These are phyloP conservation scores for Triticum monococcum DNA, from an alignment of 176 grass and related monocot species.

Conservation along the genomic window DNA sequence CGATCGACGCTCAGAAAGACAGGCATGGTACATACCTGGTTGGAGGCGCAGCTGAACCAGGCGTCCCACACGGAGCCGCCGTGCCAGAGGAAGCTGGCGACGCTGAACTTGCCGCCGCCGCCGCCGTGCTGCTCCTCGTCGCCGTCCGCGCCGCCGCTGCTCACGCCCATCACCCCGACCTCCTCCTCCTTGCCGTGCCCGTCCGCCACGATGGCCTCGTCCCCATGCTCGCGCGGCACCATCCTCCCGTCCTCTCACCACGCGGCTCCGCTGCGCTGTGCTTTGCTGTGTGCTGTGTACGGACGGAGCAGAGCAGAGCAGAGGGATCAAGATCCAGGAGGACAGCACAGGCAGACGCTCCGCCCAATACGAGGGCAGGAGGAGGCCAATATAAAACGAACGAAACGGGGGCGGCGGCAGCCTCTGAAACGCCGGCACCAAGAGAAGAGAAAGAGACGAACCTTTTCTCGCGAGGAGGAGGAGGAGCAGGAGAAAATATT, in stretches of 20 bases:
- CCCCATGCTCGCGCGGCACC: slow-evolving; percentile 63
- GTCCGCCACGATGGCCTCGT: slow-evolving; percentile 74
- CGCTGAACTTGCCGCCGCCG: slow-evolving; percentile 34
- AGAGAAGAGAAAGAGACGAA: neutral
- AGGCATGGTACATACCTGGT: slow-evolving; percentile 51
- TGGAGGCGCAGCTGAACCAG: slow-evolving; percentile 99
- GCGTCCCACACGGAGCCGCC: slow-evolving; percentile 97
- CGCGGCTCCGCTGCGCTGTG: neutral
- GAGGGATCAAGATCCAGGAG: slow-evolving; percentile 53
- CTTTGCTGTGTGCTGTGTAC: slow-evolving; percentile 26
- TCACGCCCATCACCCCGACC: slow-evolving; percentile 53
- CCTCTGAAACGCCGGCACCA: neutral
- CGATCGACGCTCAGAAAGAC: neutral
- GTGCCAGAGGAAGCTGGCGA: slow-evolving; percentile 83
- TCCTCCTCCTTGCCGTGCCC: slow-evolving; percentile 66
- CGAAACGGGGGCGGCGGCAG: too few relatives aligned
- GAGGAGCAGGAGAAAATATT: neutral
- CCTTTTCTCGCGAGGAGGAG: slow-evolving; percentile 1
- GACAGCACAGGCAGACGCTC: neutral
- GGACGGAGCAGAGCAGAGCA: neutral
- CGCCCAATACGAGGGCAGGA: slow-evolving; percentile 27
- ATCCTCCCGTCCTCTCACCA: slow-evolving; percentile 17
- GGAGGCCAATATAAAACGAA: slow-evolving; percentile 8
- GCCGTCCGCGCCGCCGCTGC: slow-evolving; percentile 33
- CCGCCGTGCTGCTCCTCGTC: slow-evolving; percentile 39